Evolutionary conservation across 345 rosid genomes (phyloP).

Genomic region (Nephelium lappaceum): DNA sequence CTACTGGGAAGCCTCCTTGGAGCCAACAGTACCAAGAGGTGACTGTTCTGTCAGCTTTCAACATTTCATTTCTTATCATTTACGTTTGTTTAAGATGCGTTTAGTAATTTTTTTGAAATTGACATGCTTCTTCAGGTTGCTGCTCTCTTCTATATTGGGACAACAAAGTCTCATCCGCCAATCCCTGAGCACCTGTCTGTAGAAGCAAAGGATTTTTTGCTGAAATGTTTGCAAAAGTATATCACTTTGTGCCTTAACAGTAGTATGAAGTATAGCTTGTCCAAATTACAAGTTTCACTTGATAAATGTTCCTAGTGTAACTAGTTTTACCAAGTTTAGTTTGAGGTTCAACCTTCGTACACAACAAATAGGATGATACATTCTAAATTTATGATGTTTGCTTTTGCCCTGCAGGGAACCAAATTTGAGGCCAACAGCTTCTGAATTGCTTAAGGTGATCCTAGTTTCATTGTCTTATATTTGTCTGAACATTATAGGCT

Average conservation of each 20-base stretch:
- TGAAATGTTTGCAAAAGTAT: slow-evolving; percentile 83
- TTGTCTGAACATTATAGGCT: neutral
- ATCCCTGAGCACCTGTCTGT: slow-evolving; percentile 81
- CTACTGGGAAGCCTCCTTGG: slow-evolving; percentile 98
- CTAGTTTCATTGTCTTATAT: slow-evolving; percentile 10
- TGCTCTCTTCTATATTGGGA: slow-evolving; percentile 86
- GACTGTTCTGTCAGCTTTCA: slow-evolving; percentile 8
- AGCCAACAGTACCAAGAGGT: slow-evolving; percentile 96
- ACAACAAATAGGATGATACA: neutral
- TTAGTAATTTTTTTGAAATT: slow-evolving; percentile 16
- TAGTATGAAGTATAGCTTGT: neutral
- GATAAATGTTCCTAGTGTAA: neutral
- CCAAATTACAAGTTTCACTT: neutral
- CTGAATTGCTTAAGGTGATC: slow-evolving; percentile 77
- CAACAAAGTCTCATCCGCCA: slow-evolving; percentile 91
- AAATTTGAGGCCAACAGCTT: slow-evolving; percentile 73
- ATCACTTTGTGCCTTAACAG: slow-evolving; percentile 3
- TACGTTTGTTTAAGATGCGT: neutral
- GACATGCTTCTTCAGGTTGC: slow-evolving; percentile 68
- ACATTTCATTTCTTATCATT: neutral
- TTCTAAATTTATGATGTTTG: slow-evolving; percentile 26
- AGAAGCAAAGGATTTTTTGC: slow-evolving; percentile 81
- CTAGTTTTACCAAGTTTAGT: neutral
- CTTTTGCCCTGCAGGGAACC: slow-evolving; percentile 72
- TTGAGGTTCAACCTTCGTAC: neutral